These are phyloP conservation scores for Aspergillus aculeatus DNA, from an alignment of 2,329 filamentous ascomycete species.

Conservation along the genomic window DNA sequence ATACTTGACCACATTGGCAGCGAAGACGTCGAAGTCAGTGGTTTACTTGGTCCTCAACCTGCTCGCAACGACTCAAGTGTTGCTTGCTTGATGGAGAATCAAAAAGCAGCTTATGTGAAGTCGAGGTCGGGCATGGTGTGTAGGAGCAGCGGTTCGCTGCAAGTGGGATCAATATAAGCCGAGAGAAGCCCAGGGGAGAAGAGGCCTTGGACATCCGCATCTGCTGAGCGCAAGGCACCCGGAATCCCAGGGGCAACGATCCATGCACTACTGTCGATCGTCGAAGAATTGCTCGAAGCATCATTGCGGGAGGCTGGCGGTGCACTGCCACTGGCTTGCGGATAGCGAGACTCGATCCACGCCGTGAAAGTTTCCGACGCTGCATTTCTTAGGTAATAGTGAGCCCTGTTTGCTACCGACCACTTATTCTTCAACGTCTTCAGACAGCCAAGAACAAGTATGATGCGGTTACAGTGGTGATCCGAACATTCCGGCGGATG, in stretches of 20 bases:
- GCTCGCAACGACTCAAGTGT: background rate
- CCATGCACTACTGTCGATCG: background rate
- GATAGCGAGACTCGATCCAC: conserved; percentile 11
- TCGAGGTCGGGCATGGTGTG: conserved; percentile 5
- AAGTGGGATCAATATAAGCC: conserved; percentile 32
- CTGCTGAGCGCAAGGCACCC: background rate
- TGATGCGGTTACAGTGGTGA: conserved; percentile 39
- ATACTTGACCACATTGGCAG: no score
- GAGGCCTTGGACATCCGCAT: conserved; percentile 26
- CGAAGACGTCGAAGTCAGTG: no score
- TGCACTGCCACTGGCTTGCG: conserved; percentile 1
- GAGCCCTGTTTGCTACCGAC: conserved; percentile 30
- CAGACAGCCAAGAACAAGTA: conserved; percentile 35
- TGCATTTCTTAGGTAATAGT: conserved; percentile 27
- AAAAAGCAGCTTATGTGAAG: background rate
- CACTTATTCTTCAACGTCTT: conserved; percentile 33
- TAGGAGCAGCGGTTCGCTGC: conserved; percentile 13
- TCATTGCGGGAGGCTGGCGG: conserved; percentile 1
- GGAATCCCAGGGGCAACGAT: background rate
- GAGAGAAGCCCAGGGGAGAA: conserved; percentile 27
- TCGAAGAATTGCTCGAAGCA: background rate
- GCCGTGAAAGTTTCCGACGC: conserved; percentile 26
- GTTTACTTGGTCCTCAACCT: no score
- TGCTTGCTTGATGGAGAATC: background rate
- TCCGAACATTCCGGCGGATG: conserved; percentile 40